phyloP scores from a whole-genome alignment of 2,329 filamentous ascomycete genomes.

The Cladosporium sp. region DNA sequence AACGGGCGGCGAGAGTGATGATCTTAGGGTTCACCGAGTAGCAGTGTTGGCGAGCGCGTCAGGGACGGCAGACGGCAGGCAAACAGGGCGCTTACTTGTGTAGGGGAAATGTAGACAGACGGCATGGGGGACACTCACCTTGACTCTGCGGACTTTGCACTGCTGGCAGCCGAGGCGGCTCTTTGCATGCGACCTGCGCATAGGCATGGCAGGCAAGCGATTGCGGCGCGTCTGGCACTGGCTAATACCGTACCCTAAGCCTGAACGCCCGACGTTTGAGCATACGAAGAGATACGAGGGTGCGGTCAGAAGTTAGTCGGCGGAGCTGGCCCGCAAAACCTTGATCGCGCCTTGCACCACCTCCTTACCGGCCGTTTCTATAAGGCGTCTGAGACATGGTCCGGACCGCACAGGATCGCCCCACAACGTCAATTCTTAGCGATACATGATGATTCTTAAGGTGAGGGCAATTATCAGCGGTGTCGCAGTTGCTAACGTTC shows the following conservation, averaged over 20 bases:
- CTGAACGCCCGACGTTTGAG: slow-evolving; percentile 2
- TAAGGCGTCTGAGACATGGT: background rate
- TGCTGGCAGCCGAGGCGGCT: slow-evolving; percentile 22
- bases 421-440: too few relatives aligned
- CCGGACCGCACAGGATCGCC: too few relatives aligned
- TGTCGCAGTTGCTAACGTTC: too few relatives aligned
- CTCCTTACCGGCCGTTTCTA: background rate
- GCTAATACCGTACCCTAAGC: background rate
- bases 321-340: slow-evolving; percentile 8
- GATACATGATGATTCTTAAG: too few relatives aligned
- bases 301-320: slow-evolving; percentile 9
- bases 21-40: too few relatives aligned
- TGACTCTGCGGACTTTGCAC: slow-evolving; percentile 25
- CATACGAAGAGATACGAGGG: slow-evolving; percentile 11
- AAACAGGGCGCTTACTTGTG: too few relatives aligned
- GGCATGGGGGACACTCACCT: slow-evolving; percentile 13
- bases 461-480: too few relatives aligned
- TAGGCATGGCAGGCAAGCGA: slow-evolving; percentile 4
- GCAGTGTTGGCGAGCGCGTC: too few relatives aligned
- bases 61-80: too few relatives aligned
- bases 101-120: too few relatives aligned
- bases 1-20: too few relatives aligned
- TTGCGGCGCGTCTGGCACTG: background rate
- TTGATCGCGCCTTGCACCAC: background rate
- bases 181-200: slow-evolving; percentile 21